Evolutionary conservation across 139 green algal genomes (phyloP).

Genomic region (Tetradesmus lagerheimii): DNA sequence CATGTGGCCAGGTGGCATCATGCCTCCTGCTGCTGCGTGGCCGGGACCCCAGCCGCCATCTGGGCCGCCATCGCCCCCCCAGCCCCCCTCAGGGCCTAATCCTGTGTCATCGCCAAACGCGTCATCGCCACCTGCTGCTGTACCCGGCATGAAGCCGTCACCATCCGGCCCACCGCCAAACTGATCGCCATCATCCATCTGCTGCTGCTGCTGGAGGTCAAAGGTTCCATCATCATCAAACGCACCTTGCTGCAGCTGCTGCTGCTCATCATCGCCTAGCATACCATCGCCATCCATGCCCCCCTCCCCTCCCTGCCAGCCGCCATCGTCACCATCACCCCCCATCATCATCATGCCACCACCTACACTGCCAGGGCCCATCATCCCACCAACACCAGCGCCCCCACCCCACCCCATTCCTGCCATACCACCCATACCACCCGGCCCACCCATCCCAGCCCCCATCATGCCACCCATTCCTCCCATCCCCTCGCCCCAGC

Average conservation of each 20-base stretch:
- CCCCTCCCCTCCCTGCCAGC: not conserved
- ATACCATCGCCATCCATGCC: not conserved
- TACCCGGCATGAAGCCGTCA: not conserved
- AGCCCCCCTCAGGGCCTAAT: not conserved
- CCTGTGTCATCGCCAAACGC: not conserved
- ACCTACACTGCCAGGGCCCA: not conserved
- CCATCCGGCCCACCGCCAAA: conserved; percentile 14
- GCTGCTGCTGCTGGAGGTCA: not conserved
- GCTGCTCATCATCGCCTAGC: not conserved
- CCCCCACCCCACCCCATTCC: not conserved
- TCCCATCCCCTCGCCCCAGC: not conserved
- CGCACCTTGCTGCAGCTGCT: conserved; percentile 19
- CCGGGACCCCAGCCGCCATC: not conserved
- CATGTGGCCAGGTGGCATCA: not conserved
- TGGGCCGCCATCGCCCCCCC: not conserved
- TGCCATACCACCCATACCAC: not conserved
- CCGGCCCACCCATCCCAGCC: not conserved
- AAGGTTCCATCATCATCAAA: conserved; percentile 24
- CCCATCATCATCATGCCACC: conserved; percentile 12
- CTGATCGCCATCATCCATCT: not conserved
- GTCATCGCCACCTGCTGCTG: not conserved
- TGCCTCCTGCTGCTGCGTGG: not conserved
- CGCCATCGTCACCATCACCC: not conserved
- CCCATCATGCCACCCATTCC: not conserved
- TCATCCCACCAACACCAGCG: not conserved